Evolutionary conservation across 1,284 basidiomycete genomes (phyloP), one percentile per base, ranked within the genome.

Genomic region (Tilletiopsis washingtonensis): DNA sequence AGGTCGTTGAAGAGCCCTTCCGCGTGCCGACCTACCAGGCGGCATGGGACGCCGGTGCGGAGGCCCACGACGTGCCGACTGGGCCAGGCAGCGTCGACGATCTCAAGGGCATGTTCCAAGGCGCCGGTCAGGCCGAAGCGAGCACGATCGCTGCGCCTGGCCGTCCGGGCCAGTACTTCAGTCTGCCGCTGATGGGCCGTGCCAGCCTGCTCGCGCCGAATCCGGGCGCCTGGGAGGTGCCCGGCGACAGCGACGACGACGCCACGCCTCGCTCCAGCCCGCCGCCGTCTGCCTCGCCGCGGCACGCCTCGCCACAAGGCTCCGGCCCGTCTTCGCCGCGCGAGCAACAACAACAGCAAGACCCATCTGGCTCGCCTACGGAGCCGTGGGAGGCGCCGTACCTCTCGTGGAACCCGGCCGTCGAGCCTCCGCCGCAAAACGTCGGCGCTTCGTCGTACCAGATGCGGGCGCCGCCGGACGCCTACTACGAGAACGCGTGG

Each of bases 161-260:
- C 26, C 78, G 78, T 14, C 80, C 83, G 59, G 86, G 85, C n/a
- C 79, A 82, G 54, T 91, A 91, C 67, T 78, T 77, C 36, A 84
- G 81, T 46, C 68, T 91, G 71, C 90, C 91, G 4, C 77, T 93
- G 21, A 85, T 88, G 45, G 90, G 90, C 1, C 81, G 89, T 40
- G 78, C 88, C 47, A 87, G 90, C 69, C 76, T 94, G 57, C 85
- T 93, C 78, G 79, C 82, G 27, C 85, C 81, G 1, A 77, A 75
- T 58, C 77, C 27, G 19, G 24, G 40, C 34, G 36, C 43, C 9
- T 34, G 29, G 29, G 29, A 34, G 9, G 29, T 9, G 9, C 29
- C 29, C 40, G 49, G 9, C 25, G 38, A 17, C 27, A 39, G 32
- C 29, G 6, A 48, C 45, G 20, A 45, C 40, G 40, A 43, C 51